Evolutionary conservation across 495 filamentous ascomycete species (phyloP).

Genomic region (Penicillium macrosclerotiorum): DNA sequence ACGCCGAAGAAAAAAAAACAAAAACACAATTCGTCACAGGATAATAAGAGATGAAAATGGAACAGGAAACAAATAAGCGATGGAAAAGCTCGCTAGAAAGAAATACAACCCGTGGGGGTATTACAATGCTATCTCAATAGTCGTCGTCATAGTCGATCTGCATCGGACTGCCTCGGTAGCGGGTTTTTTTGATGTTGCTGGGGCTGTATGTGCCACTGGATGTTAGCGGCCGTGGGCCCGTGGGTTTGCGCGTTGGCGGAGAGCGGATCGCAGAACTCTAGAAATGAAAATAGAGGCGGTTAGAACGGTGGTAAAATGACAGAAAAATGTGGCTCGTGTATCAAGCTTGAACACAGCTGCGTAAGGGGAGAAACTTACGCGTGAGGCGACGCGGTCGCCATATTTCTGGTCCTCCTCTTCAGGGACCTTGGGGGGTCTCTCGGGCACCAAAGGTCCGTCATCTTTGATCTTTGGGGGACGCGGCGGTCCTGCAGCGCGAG

Average conservation of each 20-base stretch:
- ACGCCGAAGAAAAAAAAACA: conserved; percentile 5
- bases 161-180: conserved; percentile 49
- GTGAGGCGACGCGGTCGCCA: conserved; percentile 42
- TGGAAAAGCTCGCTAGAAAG: conserved; percentile 12
- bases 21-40: conserved; percentile 1
- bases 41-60: not conserved
- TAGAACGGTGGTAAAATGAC: not conserved
- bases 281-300: not conserved
- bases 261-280: conserved; percentile 44
- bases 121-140: conserved; percentile 31
- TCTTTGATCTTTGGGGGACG: conserved; percentile 54
- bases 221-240: conserved; percentile 52
- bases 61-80: conserved; percentile 12
- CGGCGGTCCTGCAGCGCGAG: conserved; percentile 38
- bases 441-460: conserved; percentile 50
- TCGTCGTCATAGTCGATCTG: conserved; percentile 45
- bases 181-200: conserved; percentile 42
- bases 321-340: not conserved
- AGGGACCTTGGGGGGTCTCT: conserved; percentile 44
- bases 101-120: conserved; percentile 23
- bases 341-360: too few species aligned
- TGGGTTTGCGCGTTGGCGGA: conserved; percentile 53
- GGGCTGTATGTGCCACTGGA: conserved; percentile 47
- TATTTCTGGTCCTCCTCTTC: conserved; percentile 38
- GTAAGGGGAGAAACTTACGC: conserved; percentile 33